Percentiles rank a stretch among this genome's conserved stretches.
phyloP scores from a whole-genome alignment of 2,329 filamentous ascomycete genomes.

The Berkeleyomyces basicola region DNA sequence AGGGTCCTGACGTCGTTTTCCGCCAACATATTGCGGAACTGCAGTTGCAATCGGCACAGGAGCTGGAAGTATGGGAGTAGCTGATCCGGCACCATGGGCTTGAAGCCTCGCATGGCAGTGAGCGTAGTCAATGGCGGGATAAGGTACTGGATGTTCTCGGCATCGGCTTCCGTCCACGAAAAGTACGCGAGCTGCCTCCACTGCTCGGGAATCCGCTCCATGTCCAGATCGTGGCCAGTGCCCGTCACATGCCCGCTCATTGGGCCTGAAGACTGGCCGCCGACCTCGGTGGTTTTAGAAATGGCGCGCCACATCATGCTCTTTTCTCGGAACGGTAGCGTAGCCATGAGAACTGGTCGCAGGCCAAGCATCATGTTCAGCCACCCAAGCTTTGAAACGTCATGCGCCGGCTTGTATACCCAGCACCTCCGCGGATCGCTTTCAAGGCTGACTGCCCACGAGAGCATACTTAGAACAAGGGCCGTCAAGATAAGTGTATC shows the following conservation, averaged over 20 bases:
- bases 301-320: slow-evolving; percentile 15
- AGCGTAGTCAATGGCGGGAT: slow-evolving; percentile 13
- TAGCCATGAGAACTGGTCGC: slow-evolving; percentile 15
- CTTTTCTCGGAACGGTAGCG: slow-evolving; percentile 14
- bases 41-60: slow-evolving; percentile 15
- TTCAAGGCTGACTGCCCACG: slow-evolving; percentile 15
- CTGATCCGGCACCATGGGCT: slow-evolving; percentile 8
- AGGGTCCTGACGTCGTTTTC: slow-evolving; percentile 15
- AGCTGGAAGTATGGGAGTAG: slow-evolving; percentile 16
- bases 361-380: slow-evolving; percentile 17
- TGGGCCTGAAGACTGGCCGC: slow-evolving; percentile 13
- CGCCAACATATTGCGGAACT: slow-evolving; percentile 16
- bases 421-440: slow-evolving; percentile 14
- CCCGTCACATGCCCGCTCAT: slow-evolving; percentile 13
- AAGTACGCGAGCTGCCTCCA: slow-evolving; percentile 14
- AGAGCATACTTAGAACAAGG: slow-evolving; percentile 17
- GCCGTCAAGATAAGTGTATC: slow-evolving; percentile 17
- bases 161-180: slow-evolving; percentile 3
- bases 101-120: slow-evolving; percentile 7
- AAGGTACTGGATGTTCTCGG: slow-evolving; percentile 12
- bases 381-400: slow-evolving; percentile 15
- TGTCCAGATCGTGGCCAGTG: slow-evolving; percentile 9
- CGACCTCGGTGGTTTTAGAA: slow-evolving; percentile 11
- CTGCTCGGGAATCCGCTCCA: slow-evolving; percentile 14
- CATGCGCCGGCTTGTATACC: slow-evolving; percentile 15